phyloP scores from a whole-genome alignment of 768 basidiomycete species.

The Termitomyces eurrhizus region DNA sequence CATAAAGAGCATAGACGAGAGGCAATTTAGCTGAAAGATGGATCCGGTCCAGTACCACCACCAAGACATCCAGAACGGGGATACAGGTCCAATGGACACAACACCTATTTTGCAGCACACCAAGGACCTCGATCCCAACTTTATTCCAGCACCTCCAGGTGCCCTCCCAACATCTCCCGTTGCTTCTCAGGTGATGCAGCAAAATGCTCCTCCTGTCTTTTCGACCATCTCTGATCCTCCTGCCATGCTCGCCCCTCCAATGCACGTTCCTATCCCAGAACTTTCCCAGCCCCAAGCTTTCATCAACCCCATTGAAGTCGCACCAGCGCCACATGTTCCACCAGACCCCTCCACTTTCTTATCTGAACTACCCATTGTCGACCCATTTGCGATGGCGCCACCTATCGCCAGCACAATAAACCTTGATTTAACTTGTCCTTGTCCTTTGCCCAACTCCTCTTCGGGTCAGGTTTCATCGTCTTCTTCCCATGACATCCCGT shows the following conservation, averaged over 20 bases:
- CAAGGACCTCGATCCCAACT: constrained; percentile 22
- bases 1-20: constrained; percentile 7
- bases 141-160: constrained; percentile 17
- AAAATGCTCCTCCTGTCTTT: constrained; percentile 28
- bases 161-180: constrained; percentile 18
- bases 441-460: constrained; percentile 30
- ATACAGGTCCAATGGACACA: constrained; percentile 32
- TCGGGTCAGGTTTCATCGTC: constrained; percentile 35
- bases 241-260: constrained; percentile 21
- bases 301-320: constrained; percentile 33
- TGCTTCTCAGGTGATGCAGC: constrained; percentile 26
- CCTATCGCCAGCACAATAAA: constrained; percentile 31
- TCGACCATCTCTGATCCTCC: constrained; percentile 26
- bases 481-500: constrained; percentile 32
- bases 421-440: constrained; percentile 32
- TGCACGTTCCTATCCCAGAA: constrained; percentile 39
- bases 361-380: constrained; percentile 33
- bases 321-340: constrained; percentile 20
- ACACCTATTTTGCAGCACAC: constrained; percentile 25
- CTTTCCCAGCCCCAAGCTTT: constrained; percentile 27
- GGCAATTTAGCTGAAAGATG: constrained; percentile 15
- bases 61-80: constrained; percentile 26
- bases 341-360: constrained; percentile 35
- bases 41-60: constrained; percentile 28
- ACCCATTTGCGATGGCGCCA: constrained; percentile 30